Percentiles rank a stretch among this genome's conserved stretches.
These are phyloP conservation scores for Rhododendron mucronatum DNA, from an alignment of 148 eudicot genomes.

Conservation along the genomic window DNA sequence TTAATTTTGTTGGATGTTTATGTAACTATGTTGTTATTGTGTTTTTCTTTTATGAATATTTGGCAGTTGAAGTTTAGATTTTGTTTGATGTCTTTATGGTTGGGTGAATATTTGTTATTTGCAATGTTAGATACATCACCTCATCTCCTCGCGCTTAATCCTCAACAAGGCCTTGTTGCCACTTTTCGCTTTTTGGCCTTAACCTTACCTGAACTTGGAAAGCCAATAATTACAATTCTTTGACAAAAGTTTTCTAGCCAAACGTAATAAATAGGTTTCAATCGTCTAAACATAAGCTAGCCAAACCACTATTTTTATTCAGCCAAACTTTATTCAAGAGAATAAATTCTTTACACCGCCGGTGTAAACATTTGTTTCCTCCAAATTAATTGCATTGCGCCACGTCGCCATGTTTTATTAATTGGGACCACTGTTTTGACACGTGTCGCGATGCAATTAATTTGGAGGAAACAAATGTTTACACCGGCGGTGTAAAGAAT, in stretches of 20 bases:
- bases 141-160: background rate
- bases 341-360: too few relatives aligned
- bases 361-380: too few relatives aligned
- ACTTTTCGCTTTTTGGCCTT: background rate
- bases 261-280: background rate
- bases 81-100: background rate
- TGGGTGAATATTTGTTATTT: background rate
- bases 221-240: background rate
- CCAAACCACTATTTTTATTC: background rate
- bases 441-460: too few relatives aligned
- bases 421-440: too few relatives aligned
- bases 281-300: background rate
- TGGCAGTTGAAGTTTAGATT: background rate
- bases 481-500: too few relatives aligned
- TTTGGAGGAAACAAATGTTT: too few relatives aligned
- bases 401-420: too few relatives aligned
- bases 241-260: background rate
- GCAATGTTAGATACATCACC: background rate
- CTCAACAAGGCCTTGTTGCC: background rate
- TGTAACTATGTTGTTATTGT: too few relatives aligned
- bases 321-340: background rate
- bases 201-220: background rate
- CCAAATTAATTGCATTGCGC: too few relatives aligned
- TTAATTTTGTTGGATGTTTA: background rate
- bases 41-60: background rate